Conservation (phyloP, 108 stramenopile species). For the Pseudonitzschia multistriata region DNA sequence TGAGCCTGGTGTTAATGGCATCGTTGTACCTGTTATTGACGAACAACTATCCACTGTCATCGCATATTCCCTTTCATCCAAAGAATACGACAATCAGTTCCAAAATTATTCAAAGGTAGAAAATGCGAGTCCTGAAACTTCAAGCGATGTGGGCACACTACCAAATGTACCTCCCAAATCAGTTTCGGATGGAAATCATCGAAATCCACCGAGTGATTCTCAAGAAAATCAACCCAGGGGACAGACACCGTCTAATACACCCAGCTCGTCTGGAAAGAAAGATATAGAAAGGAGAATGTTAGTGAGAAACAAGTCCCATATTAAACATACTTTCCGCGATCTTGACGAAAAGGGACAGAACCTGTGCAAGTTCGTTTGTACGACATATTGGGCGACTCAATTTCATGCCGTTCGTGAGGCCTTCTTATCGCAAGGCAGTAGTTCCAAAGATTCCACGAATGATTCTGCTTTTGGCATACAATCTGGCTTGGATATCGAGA, state of each 20-base stretch:
- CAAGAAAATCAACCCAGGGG: conserved; percentile 11
- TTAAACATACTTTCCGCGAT: conserved; percentile 92
- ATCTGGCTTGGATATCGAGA: conserved; percentile 58
- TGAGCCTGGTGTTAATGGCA: conserved; percentile 83
- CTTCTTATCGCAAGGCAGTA: conserved; percentile 51
- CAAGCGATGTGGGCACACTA: conserved; percentile 16
- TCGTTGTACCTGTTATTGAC: conserved; percentile 91
- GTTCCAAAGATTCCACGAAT: conserved; percentile 18
- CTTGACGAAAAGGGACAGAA: conserved; percentile 86
- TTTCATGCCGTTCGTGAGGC: conserved; percentile 92
- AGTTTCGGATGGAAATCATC: conserved; percentile 8
- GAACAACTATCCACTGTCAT: conserved; percentile 92
- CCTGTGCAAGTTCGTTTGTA: conserved; percentile 92
- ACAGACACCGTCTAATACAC: conserved; percentile 26
- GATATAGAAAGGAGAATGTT: conserved; percentile 84
- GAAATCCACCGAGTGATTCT: conserved; percentile 21
- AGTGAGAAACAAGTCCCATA: conserved; percentile 82
- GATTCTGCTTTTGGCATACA: neutral
- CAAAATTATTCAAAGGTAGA: conserved; percentile 49
- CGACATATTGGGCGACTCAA: conserved; percentile 95
- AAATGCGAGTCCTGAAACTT: conserved; percentile 12
- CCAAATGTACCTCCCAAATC: conserved; percentile 11
- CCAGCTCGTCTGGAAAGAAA: conserved; percentile 28
- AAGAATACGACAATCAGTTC: conserved; percentile 82
- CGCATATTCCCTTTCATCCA: conserved; percentile 87